phyloP scores from a whole-genome alignment of 495 filamentous ascomycete genomes.

The Polyplosphaeria fusca region DNA sequence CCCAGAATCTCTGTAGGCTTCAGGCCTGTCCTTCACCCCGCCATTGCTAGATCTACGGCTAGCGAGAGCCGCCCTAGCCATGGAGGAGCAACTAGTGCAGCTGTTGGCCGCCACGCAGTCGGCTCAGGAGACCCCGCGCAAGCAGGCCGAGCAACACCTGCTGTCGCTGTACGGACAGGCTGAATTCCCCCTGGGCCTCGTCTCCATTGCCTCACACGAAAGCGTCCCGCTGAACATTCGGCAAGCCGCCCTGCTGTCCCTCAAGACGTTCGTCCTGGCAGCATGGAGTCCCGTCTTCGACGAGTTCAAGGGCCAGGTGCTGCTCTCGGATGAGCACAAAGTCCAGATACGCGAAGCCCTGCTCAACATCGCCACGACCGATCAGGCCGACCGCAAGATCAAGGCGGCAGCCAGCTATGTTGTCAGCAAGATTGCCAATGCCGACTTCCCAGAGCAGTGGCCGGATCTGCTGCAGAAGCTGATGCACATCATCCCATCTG shows the following conservation, averaged over 20 bases:
- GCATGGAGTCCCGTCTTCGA: slow-evolving; percentile 72
- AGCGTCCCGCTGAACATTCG: slow-evolving; percentile 68
- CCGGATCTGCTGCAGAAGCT: slow-evolving; percentile 76
- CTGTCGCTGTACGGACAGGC: slow-evolving; percentile 60
- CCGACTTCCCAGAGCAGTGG: slow-evolving; percentile 94
- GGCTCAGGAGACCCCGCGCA: slow-evolving; percentile 63
- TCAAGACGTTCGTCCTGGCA: slow-evolving; percentile 75
- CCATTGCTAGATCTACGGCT: slow-evolving; percentile 2
- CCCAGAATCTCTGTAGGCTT: not conserved
- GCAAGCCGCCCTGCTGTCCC: slow-evolving; percentile 74
- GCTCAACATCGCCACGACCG: slow-evolving; percentile 72
- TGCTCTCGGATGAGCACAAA: slow-evolving; percentile 64
- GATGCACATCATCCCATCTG: slow-evolving; percentile 69
- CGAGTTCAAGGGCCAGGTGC: slow-evolving; percentile 62
- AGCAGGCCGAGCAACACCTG: slow-evolving; percentile 75
- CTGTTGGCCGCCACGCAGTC: slow-evolving; percentile 79
- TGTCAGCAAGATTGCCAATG: slow-evolving; percentile 92
- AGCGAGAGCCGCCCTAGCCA: slow-evolving; percentile 36
- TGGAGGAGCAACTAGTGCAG: slow-evolving; percentile 82
- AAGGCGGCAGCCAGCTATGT: slow-evolving; percentile 81
- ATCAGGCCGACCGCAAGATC: slow-evolving; percentile 76
- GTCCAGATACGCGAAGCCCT: slow-evolving; percentile 64
- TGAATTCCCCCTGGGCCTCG: slow-evolving; percentile 72
- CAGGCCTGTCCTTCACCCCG: not conserved
- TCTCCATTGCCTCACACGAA: slow-evolving; percentile 71